A percentile compares a stretch with the other conserved stretches of the same genome.
phyloP scores from a whole-genome alignment of 768 basidiomycete genomes.

The Agaricus sinodeliciosus region DNA sequence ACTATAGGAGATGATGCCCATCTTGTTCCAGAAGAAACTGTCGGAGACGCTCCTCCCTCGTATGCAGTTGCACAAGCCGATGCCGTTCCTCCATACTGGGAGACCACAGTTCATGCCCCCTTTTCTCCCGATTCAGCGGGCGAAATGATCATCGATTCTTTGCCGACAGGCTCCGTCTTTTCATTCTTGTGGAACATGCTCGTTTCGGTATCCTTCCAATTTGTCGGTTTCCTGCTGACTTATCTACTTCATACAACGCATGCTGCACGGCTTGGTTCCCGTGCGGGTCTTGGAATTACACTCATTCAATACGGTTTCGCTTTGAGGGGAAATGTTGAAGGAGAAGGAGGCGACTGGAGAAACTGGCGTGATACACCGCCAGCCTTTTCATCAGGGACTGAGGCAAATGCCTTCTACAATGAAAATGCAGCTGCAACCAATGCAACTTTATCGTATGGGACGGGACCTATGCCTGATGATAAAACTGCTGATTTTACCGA shows the following conservation, averaged over 20 bases:
- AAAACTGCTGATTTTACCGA: conserved; percentile 43
- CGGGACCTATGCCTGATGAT: conserved; percentile 25
- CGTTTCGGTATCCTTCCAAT: conserved; percentile 95
- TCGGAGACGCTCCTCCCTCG: conserved; percentile 83
- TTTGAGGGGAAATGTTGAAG: conserved; percentile 49
- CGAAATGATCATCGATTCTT: conserved; percentile 84
- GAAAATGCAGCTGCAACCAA: conserved; percentile 20
- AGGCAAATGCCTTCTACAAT: conserved; percentile 38
- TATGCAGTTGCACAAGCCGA: conserved; percentile 91
- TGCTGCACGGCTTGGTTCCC: conserved; percentile 86
- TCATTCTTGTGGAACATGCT: conserved; percentile 90
- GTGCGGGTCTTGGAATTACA: conserved; percentile 93
- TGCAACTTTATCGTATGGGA: conserved; percentile 16
- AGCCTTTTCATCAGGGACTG: conserved; percentile 36
- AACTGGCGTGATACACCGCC: conserved; percentile 23
- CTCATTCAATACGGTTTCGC: conserved; percentile 94
- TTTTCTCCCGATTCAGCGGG: conserved; percentile 56
- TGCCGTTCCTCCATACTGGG: conserved; percentile 97
- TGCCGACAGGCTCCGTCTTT: conserved; percentile 79
- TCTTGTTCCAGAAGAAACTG: conserved; percentile 75
- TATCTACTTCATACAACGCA: conserved; percentile 93
- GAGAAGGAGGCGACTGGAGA: conserved; percentile 24
- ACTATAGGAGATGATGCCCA: conserved; percentile 60
- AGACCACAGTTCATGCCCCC: conserved; percentile 93
- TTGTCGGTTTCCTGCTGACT: conserved; percentile 88